Percentiles rank a stretch among this genome's conserved stretches.
Evolutionary conservation across 257 asterid species (phyloP).

Genomic region (Penstemon davidsonii): DNA sequence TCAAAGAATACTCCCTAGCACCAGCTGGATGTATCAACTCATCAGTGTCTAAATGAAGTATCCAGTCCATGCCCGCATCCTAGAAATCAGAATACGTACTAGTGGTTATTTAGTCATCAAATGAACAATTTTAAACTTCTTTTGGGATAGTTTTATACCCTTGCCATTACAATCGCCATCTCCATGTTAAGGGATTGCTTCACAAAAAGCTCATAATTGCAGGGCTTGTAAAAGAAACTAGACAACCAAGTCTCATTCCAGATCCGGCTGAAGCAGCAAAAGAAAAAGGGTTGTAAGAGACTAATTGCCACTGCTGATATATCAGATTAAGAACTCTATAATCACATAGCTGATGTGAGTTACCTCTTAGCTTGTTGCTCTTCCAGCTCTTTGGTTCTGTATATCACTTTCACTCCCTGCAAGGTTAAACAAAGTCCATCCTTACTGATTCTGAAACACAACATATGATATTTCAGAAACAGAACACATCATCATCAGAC

Average conservation of each 20-base stretch:
- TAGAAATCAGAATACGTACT: conserved; percentile 31
- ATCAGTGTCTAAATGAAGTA: conserved; percentile 96
- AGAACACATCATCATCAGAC: conserved; percentile 6
- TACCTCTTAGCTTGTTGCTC: conserved; percentile 94
- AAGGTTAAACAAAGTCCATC: conserved; percentile 16
- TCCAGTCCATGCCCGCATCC: conserved; percentile 97
- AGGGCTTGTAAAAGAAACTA: conserved; percentile 93
- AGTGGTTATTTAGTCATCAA: conserved; percentile 7
- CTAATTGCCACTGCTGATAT: conserved; percentile 18
- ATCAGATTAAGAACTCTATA: conserved; percentile 15
- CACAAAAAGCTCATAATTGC: conserved; percentile 97
- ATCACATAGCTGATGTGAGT: conserved; percentile 26
- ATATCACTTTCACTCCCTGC: conserved; percentile 90
- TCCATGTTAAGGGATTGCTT: conserved; percentile 96
- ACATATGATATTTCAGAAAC: too few species aligned
- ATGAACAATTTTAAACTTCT: background rate
- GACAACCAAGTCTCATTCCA: conserved; percentile 98
- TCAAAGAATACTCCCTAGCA: conserved; percentile 83
- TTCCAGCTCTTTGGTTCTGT: conserved; percentile 94
- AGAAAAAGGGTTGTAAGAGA: conserved; percentile 28
- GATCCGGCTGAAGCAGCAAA: conserved; percentile 71
- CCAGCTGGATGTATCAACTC: conserved; percentile 96
- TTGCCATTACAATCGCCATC: conserved; percentile 94
- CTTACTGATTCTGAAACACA: too few species aligned
- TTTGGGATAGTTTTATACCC: conserved; percentile 53